Evolutionary conservation across 2,329 filamentous ascomycete species (phyloP).

Genomic region (Colletotrichum orchidophilum): DNA sequence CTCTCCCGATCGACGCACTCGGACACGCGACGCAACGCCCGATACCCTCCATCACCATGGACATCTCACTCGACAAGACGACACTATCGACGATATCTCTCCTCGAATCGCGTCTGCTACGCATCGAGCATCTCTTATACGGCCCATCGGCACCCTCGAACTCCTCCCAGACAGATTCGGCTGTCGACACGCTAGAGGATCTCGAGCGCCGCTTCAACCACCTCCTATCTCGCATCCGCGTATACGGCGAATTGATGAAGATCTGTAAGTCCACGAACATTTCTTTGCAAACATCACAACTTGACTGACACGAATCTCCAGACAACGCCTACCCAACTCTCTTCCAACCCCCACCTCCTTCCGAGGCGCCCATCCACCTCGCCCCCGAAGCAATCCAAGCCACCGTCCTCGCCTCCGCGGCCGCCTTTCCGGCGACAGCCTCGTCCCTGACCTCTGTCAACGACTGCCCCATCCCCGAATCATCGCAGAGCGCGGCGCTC

Average conservation of each 20-base stretch:
- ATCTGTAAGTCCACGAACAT: slow-evolving; percentile 58
- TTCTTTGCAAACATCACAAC: no score
- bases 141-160: slow-evolving; percentile 51
- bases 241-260: slow-evolving; percentile 68
- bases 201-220: slow-evolving; percentile 63
- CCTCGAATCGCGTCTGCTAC: slow-evolving; percentile 66
- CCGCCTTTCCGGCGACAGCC: slow-evolving; percentile 63
- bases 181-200: slow-evolving; percentile 55
- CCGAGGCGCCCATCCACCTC: slow-evolving; percentile 61
- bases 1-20: no score
- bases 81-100: slow-evolving; percentile 64
- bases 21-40: slow-evolving; percentile 1
- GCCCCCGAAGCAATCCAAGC: slow-evolving; percentile 60
- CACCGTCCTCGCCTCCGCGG: slow-evolving; percentile 65
- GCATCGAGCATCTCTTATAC: slow-evolving; percentile 68
- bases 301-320: no score
- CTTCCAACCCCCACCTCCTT: slow-evolving; percentile 58
- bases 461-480: slow-evolving; percentile 66
- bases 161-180: slow-evolving; percentile 49
- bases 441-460: slow-evolving; percentile 66
- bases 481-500: slow-evolving; percentile 63
- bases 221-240: slow-evolving; percentile 60
- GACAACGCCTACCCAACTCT: slow-evolving; percentile 64
- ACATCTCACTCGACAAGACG: slow-evolving; percentile 58
- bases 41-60: slow-evolving; percentile 37